These are phyloP conservation scores for Trametes cinnabarina DNA, from an alignment of 768 basidiomycete genomes.

Conservation along the genomic window DNA sequence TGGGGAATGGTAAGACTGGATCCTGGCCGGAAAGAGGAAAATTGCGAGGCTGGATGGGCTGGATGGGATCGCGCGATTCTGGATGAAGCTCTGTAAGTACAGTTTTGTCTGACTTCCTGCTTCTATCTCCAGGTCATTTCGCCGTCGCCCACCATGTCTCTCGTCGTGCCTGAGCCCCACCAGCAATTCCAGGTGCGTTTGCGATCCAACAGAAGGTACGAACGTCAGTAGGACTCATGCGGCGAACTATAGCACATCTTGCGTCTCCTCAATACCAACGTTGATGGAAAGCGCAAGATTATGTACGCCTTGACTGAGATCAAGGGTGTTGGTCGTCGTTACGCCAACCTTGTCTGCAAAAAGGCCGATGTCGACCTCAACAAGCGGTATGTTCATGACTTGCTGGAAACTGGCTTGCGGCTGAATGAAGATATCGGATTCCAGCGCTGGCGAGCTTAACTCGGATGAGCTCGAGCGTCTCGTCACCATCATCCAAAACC, in stretches of 20 bases:
- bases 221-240: not conserved
- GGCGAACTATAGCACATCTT: constrained; percentile 78
- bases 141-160: constrained; percentile 67
- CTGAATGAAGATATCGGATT: not conserved
- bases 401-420: not conserved
- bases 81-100: constrained; percentile 18
- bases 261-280: constrained; percentile 99
- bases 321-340: constrained; percentile 99
- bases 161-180: constrained; percentile 93
- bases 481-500: constrained; percentile 99
- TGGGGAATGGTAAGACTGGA: not conserved
- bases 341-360: constrained; percentile 99
- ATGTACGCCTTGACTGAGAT: constrained; percentile 99
- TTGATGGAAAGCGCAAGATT: constrained; percentile 98
- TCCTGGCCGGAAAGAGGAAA: not conserved
- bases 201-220: not conserved
- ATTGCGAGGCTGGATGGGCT: constrained; percentile 15
- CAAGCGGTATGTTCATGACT: constrained; percentile 74
- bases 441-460: constrained; percentile 98
- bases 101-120: constrained; percentile 9
- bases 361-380: constrained; percentile 99
- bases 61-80: constrained; percentile 6
- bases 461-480: constrained; percentile 99
- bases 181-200: constrained; percentile 86
- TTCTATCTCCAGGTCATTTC: not conserved